Conservation (phyloP, 257 asterid genomes). For the Solanum pimpinellifolium region DNA sequence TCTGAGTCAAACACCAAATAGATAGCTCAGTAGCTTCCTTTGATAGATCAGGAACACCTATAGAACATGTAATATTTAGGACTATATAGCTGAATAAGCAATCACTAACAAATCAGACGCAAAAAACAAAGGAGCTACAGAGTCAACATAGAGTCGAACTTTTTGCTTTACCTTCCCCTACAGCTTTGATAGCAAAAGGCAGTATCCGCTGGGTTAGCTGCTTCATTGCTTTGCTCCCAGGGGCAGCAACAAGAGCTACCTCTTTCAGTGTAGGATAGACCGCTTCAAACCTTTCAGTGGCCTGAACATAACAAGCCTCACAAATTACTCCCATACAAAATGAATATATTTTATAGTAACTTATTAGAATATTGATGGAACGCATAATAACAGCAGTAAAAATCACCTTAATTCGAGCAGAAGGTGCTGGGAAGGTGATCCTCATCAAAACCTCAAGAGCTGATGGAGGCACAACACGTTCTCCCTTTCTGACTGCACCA, state of each 20-base stretch:
- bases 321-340: neutral
- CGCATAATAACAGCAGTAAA: neutral
- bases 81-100: neutral
- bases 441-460: conserved; percentile 55
- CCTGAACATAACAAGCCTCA: conserved; percentile 20
- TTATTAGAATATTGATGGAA: neutral
- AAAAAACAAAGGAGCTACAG: neutral
- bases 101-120: neutral
- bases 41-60: conserved; percentile 57
- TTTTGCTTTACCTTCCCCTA: conserved; percentile 44
- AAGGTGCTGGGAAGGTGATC: conserved; percentile 57
- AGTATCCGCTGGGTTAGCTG: conserved; percentile 61
- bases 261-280: conserved; percentile 66
- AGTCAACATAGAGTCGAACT: neutral
- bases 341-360: neutral
- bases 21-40: conserved; percentile 59
- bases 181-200: conserved; percentile 39
- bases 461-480: conserved; percentile 64
- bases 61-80: conserved; percentile 1
- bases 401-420: conserved; percentile 64
- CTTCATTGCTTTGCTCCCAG: conserved; percentile 85
- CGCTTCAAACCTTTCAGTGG: conserved; percentile 76
- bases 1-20: conserved; percentile 69
- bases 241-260: conserved; percentile 79
- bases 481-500: conserved; percentile 72